Evolutionary conservation across 2,329 filamentous ascomycete genomes (phyloP), one percentile per base, ranked within the genome.

Genomic region (Elsinoe perseae): DNA sequence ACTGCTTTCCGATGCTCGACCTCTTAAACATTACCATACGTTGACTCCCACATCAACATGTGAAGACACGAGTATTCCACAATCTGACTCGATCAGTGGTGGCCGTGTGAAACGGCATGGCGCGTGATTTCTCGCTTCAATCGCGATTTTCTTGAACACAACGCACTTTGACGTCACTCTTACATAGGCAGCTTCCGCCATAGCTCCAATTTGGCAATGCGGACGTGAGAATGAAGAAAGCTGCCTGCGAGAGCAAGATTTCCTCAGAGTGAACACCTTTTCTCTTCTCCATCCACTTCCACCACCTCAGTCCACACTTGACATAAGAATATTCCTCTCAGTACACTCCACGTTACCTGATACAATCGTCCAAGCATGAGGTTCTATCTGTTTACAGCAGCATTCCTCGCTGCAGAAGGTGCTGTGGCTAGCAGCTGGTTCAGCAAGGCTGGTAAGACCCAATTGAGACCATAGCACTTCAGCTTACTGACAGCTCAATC

Each of bases 401-500:
- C 92, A 63, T 77, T 88, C 65, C 75, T 95, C 58, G 85, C 87
- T 68, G 81, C 85, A 38, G 82, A 88, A 67, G 80, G 79, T 60
- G 83, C 82, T 48, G 74, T 82, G 61, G 88, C 84, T 62, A 90
- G 85, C 75, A 86, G 75, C 72, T 96, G 90, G 90, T 90, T 95
- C 69, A 82, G 81, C 69, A 93, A 89, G 73, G 78, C 89, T 68
- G 86, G 91, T 95, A 80, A 65, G 87, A 74, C 48, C 62, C 54
- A 54, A 50, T 27, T 48, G 56, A n/a, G 43, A 20, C 5, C 28
- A 61, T 68, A 59, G 61, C 60, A 58, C 58, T 63, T 12, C 10
- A 4, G 5, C 32, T 36, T 61, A 25, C 46, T 56, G 56, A 56
- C 66, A 63, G 59, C 60, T 64, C 63, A 43, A 50, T 36, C 67